These are phyloP conservation scores for Ophiostoma perfectum DNA, from an alignment of 2,329 filamentous ascomycete species.

Conservation along the genomic window DNA sequence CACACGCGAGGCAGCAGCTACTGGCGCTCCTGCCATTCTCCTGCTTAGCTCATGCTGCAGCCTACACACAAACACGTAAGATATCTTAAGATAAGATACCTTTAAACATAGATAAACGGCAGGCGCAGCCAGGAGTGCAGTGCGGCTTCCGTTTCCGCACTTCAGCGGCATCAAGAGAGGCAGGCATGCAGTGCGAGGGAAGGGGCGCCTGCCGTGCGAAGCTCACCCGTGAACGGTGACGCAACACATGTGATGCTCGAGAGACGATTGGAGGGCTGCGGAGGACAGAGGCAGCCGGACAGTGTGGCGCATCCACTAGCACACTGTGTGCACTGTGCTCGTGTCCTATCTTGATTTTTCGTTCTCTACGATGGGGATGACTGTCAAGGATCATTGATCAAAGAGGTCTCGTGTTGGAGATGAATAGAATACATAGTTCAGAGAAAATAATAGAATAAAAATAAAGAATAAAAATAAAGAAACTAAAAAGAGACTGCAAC, in stretches of 20 bases:
- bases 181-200: conserved; percentile 2
- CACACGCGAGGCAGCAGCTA: conserved; percentile 14
- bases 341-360: not conserved
- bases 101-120: not conserved
- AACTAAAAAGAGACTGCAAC: not conserved
- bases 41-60: not conserved
- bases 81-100: not conserved
- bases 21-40: not conserved
- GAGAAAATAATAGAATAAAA: no score
- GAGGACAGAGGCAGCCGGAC: conserved; percentile 10
- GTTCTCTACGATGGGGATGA: not conserved
- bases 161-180: not conserved
- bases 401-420: no score
- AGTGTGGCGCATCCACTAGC: conserved; percentile 15
- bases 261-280: not conserved
- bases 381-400: no score
- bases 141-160: not conserved
- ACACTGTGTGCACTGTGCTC: conserved; percentile 1
- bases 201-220: not conserved
- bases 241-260: not conserved
- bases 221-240: not conserved
- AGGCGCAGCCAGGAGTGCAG: not conserved
- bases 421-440: no score
- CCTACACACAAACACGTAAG: not conserved
- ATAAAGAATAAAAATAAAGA: not conserved